A percentile compares a stretch with the other conserved stretches of the same genome.
These are phyloP conservation scores for Diplogelasinospora grovesii DNA, from an alignment of 495 filamentous ascomycete genomes.

Conservation along the genomic window DNA sequence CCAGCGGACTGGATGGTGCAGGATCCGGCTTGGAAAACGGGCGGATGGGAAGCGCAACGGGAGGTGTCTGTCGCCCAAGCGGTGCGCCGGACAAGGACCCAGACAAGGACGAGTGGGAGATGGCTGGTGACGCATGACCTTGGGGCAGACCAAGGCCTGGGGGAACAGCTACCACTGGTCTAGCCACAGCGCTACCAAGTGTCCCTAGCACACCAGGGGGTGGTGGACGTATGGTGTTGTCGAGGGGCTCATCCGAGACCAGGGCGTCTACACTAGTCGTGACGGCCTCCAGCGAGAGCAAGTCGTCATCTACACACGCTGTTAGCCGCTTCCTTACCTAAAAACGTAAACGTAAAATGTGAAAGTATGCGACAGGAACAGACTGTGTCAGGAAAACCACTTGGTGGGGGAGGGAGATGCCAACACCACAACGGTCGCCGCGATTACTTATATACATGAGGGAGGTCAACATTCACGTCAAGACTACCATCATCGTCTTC, in stretches of 20 bases:
- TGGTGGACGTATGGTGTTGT: constrained; percentile 18
- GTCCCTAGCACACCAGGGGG: constrained; percentile 36
- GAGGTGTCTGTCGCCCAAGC: constrained; percentile 14
- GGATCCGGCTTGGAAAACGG: constrained; percentile 12
- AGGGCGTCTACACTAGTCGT: constrained; percentile 50
- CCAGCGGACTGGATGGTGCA: too few relatives aligned
- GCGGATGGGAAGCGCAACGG: constrained; percentile 18
- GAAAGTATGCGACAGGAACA: constrained; percentile 3
- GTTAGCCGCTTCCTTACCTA: constrained; percentile 32
- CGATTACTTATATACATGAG: constrained; percentile 33
- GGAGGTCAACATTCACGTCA: constrained; percentile 39
- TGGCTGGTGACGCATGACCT: constrained; percentile 40
- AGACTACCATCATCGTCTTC: constrained; percentile 51
- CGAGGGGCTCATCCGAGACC: constrained; percentile 44
- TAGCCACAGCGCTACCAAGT: constrained; percentile 46
- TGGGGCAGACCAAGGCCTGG: constrained; percentile 59
- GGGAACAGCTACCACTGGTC: constrained; percentile 57
- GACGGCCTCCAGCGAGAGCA: constrained; percentile 46
- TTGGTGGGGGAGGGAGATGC: constrained; percentile 10
- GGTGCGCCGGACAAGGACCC: not conserved
- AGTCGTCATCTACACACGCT: constrained; percentile 39
- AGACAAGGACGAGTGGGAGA: constrained; percentile 18
- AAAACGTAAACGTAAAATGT: constrained; percentile 10
- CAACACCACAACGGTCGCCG: constrained; percentile 15
- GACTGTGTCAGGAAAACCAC: constrained; percentile 17